phyloP scores from a whole-genome alignment of 495 filamentous ascomycete genomes.

The Hypoxylon cercidicola region DNA sequence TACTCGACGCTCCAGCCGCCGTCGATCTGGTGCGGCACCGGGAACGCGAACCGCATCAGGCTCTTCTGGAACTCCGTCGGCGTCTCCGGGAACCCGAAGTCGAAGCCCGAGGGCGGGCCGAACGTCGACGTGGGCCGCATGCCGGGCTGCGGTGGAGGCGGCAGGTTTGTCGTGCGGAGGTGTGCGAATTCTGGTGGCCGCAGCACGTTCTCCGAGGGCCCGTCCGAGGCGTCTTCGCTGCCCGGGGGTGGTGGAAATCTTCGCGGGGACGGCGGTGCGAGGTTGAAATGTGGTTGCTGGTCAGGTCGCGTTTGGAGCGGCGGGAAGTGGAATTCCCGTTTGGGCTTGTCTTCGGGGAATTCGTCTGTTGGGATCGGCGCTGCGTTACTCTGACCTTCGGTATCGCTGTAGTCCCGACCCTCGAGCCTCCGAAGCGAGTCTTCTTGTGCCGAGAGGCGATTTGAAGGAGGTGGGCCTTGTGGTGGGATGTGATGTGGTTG shows the following conservation, averaged over 20 bases:
- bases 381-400: constrained; percentile 28
- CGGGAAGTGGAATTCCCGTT: constrained; percentile 65
- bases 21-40: constrained; percentile 71
- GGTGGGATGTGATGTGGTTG: constrained; percentile 61
- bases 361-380: constrained; percentile 22
- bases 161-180: constrained; percentile 58
- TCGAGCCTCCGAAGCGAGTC: constrained; percentile 57
- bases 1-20: constrained; percentile 93
- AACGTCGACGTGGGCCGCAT: constrained; percentile 56
- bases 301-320: constrained; percentile 54
- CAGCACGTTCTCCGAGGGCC: constrained; percentile 32
- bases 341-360: constrained; percentile 47
- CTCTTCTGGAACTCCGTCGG: constrained; percentile 83
- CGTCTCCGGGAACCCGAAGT: constrained; percentile 80
- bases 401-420: constrained; percentile 47
- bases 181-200: constrained; percentile 62
- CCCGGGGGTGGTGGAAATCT: constrained; percentile 26
- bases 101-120: constrained; percentile 65
- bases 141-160: constrained; percentile 33
- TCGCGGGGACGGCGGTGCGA: constrained; percentile 58
- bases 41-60: constrained; percentile 86
- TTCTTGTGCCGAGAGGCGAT: constrained; percentile 49
- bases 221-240: constrained; percentile 13
- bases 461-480: constrained; percentile 54
- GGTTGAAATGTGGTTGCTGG: constrained; percentile 61